Base-by-base conservation (phyloP, 2,329 filamentous ascomycete species). In the Orbilia javanica region DNA sequence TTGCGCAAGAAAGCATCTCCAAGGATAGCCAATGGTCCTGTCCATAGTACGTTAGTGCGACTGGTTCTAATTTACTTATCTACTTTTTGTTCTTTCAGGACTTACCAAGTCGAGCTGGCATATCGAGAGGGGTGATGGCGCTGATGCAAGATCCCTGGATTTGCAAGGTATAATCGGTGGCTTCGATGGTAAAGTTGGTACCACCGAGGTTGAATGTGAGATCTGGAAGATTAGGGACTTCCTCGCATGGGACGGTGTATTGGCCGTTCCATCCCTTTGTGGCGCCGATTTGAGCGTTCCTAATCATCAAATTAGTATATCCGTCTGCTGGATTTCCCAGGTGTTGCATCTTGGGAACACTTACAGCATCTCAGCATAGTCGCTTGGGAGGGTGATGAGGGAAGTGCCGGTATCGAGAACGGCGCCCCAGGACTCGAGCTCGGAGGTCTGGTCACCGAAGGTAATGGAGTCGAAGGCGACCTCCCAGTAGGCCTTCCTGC, bases 401-500 rank as follows among this genome's bases (percentile, higher is more conserved):
- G 96, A 99, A 84, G 96, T 99, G 83, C 96, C 96, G 70, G 96
- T 99, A 88, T 99, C 96, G 79, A 99, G 92, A 81, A 99, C 97
- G 82, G 94, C 93, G 86, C 96, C 96, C 69, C 48, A 66, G 31
- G 46, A 75, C 94, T 97, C 88, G 80, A 98, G 90, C 85, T 97
- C 92, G 79, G 94, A 94, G 81, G 90, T 91, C 83, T 92, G 89
- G 66, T 94, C 89, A 82, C 96, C 96, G 80, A 97, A 93, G 70
- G 92, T 90, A 86, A 99, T 96, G 80, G 93, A 88, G 83, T 98
- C 91, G 79, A 99, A 90, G 83, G 98, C 94, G 70, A 99, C 95
- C 89, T 99, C 96, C 96, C 96, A 99, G 89, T 99, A 99, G 62
- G 96, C 96, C 91, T 98, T 98, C 84, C 96, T 93, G 85, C 96